A percentile compares a stretch with the other conserved stretches of the same genome.
phyloP scores from a whole-genome alignment of 2,329 filamentous ascomycete genomes.

The Xylariaceae sp. region DNA sequence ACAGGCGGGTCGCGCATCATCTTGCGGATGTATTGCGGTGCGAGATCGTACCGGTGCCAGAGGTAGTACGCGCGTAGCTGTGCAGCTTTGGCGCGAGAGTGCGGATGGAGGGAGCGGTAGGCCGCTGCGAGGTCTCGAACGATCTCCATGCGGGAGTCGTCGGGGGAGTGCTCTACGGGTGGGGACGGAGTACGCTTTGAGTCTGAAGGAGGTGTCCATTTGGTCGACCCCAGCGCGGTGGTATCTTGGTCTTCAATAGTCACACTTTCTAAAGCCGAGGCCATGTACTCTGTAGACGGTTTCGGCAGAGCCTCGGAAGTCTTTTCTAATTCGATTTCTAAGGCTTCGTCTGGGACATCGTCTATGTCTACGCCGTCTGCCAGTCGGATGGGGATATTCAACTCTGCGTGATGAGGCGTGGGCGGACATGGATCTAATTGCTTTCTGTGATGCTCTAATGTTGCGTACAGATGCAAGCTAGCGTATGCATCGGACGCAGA shows the following conservation, averaged over 20 bases:
- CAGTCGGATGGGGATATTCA: slow-evolving; percentile 58
- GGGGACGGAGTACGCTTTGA: slow-evolving; percentile 6
- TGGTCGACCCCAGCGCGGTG: neutral
- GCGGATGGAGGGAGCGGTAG: slow-evolving; percentile 33
- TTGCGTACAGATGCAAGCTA: slow-evolving; percentile 66
- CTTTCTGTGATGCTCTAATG: slow-evolving; percentile 65
- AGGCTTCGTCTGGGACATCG: neutral
- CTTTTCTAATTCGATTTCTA: slow-evolving; percentile 14
- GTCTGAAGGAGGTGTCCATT: too few species aligned
- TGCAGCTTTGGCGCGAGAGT: slow-evolving; percentile 17
- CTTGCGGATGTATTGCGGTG: slow-evolving; percentile 46
- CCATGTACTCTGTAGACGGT: slow-evolving; percentile 17
- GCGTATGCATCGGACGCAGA: slow-evolving; percentile 83
- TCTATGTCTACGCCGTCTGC: slow-evolving; percentile 38
- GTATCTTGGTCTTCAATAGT: slow-evolving; percentile 20
- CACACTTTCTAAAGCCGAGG: slow-evolving; percentile 21
- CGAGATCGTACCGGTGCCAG: slow-evolving; percentile 56
- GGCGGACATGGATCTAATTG: slow-evolving; percentile 67
- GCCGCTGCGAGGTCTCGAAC: slow-evolving; percentile 38
- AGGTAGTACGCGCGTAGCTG: slow-evolving; percentile 58
- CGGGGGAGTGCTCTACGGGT: slow-evolving; percentile 15
- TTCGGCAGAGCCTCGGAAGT: neutral
- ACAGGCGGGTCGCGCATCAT: slow-evolving; percentile 60
- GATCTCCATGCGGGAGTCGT: slow-evolving; percentile 41
- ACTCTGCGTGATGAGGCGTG: slow-evolving; percentile 64